Evolutionary conservation across 2,329 filamentous ascomycete genomes (phyloP).

Genomic region (Aspergillus amoenus): DNA sequence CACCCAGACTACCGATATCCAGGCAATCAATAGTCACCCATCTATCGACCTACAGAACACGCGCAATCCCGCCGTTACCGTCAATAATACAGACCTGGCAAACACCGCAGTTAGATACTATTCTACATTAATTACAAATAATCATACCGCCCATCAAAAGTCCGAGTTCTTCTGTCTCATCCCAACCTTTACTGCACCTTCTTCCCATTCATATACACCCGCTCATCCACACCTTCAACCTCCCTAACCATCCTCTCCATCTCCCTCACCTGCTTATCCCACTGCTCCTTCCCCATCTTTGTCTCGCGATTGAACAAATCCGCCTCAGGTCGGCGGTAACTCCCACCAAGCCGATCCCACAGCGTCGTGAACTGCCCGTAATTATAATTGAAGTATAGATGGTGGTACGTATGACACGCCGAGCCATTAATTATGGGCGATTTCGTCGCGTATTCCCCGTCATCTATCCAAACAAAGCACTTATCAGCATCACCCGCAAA

Average conservation of each 20-base stretch:
- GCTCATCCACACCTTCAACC: not conserved
- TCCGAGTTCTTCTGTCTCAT: too few relatives aligned
- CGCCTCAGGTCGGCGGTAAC: slow-evolving; percentile 35
- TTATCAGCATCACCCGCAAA: not conserved
- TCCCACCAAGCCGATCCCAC: slow-evolving; percentile 85
- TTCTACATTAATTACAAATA: not conserved
- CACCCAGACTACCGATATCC: too few relatives aligned
- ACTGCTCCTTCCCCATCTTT: not conserved
- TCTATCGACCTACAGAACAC: too few relatives aligned
- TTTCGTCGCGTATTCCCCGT: slow-evolving; percentile 88
- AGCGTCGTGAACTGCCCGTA: slow-evolving; percentile 93
- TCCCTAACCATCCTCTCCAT: not conserved
- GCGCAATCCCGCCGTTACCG: too few relatives aligned
- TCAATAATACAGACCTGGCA: too few relatives aligned
- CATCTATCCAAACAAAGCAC: slow-evolving; percentile 48
- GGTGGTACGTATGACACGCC: slow-evolving; percentile 93
- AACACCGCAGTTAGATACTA: not conserved
- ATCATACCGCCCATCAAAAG: not conserved
- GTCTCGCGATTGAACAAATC: not conserved
- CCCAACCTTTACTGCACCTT: not conserved
- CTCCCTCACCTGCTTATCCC: not conserved
- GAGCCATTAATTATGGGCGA: slow-evolving; percentile 86
- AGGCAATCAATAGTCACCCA: too few relatives aligned
- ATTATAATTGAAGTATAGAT: slow-evolving; percentile 86
- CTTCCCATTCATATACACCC: not conserved